These are phyloP conservation scores for Physcomitrellopsis africana DNA, from an alignment of 225 moss, liverwort and hornwort species.

Conservation along the genomic window DNA sequence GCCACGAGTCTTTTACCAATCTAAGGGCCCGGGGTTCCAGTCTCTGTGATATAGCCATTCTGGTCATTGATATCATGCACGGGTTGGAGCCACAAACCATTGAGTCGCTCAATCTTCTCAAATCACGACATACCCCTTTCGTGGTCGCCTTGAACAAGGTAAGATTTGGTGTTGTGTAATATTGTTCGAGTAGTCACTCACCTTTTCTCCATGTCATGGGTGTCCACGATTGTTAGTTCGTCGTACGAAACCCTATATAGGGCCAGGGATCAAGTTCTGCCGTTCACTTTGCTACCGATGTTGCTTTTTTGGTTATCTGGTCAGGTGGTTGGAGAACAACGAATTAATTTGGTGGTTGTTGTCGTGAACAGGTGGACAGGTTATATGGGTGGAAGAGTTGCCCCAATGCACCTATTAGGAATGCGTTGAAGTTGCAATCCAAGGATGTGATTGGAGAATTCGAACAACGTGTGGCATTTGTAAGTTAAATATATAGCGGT, in stretches of 20 bases:
- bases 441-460: slow-evolving; percentile 92
- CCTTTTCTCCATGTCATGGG: neutral
- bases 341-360: slow-evolving; percentile 19
- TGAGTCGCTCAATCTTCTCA: slow-evolving; percentile 91
- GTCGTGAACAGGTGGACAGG: slow-evolving; percentile 78
- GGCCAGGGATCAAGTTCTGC: neutral
- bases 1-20: slow-evolving; percentile 98
- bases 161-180: slow-evolving; percentile 28
- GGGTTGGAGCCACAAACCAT: slow-evolving; percentile 99
- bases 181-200: slow-evolving; percentile 12
- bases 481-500: slow-evolving; percentile 36
- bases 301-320: slow-evolving; percentile 22
- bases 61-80: slow-evolving; percentile 98
- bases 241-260: slow-evolving; percentile 3
- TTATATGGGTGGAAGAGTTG: slow-evolving; percentile 90
- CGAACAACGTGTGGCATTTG: slow-evolving; percentile 73
- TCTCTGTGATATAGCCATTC: slow-evolving; percentile 98
- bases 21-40: slow-evolving; percentile 93
- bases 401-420: slow-evolving; percentile 83
- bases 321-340: slow-evolving; percentile 3
- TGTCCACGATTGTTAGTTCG: neutral
- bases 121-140: slow-evolving; percentile 89
- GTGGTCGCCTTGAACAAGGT: slow-evolving; percentile 99
- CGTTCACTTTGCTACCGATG: neutral
- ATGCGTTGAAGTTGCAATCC: slow-evolving; percentile 80